Percentiles rank a stretch among this genome's conserved stretches.
Conservation (phyloP, 805 yeast species). For the Yamadazyma paraphyllophila region DNA sequence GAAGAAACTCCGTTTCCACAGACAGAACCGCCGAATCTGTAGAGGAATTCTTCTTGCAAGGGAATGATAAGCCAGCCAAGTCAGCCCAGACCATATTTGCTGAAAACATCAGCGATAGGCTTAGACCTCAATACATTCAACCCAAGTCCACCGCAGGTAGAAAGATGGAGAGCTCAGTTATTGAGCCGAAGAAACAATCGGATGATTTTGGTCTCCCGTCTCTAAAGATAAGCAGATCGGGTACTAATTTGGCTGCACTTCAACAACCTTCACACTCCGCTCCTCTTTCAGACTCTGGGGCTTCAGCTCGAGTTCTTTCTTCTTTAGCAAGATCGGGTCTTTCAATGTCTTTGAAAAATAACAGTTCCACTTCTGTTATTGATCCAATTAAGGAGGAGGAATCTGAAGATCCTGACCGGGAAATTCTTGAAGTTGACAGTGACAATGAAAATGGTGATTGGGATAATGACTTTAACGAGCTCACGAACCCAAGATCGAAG, state of each 20-base stretch:
- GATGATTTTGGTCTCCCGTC: slow-evolving; percentile 36
- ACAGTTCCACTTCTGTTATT: slow-evolving; percentile 30
- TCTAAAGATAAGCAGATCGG: slow-evolving; percentile 33
- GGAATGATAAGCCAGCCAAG: neutral
- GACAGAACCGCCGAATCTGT: slow-evolving; percentile 17
- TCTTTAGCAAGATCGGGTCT: slow-evolving; percentile 13
- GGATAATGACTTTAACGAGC: slow-evolving; percentile 25
- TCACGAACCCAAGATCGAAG: slow-evolving; percentile 25
- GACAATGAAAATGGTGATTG: slow-evolving; percentile 20
- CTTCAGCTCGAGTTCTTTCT: slow-evolving; percentile 14
- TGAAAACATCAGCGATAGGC: slow-evolving; percentile 25
- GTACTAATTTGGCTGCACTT: slow-evolving; percentile 21
- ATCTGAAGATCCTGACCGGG: slow-evolving; percentile 14
- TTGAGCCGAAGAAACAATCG: slow-evolving; percentile 31
- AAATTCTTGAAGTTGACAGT: slow-evolving; percentile 7
- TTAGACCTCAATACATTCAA: slow-evolving; percentile 37
- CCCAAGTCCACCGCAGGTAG: slow-evolving; percentile 43
- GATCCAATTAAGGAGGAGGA: slow-evolving; percentile 23
- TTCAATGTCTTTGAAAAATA: slow-evolving; percentile 21
- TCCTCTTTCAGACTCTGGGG: neutral
- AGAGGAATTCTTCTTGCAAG: slow-evolving; percentile 15
- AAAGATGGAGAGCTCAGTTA: slow-evolving; percentile 29
- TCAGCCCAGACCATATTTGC: slow-evolving; percentile 13
- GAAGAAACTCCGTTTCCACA: neutral
- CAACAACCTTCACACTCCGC: slow-evolving; percentile 6